A percentile compares a stretch with the other conserved stretches of the same genome.
Evolutionary conservation across 2,329 filamentous ascomycete species (phyloP).

Genomic region (Lachnellula suecica): DNA sequence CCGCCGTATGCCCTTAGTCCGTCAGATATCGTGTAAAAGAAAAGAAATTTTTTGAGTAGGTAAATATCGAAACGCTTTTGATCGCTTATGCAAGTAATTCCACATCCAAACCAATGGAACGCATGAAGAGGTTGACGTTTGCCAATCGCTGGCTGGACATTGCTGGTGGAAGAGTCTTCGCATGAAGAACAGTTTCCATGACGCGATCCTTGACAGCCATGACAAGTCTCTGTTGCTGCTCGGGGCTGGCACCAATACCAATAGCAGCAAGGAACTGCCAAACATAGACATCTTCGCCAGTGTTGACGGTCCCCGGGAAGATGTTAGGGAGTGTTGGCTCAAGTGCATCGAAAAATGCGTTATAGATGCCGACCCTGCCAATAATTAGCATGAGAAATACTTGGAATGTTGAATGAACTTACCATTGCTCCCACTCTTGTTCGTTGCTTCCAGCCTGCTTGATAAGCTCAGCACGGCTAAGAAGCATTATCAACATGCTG

Average conservation of each 20-base stretch:
- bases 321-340: conserved; percentile 82
- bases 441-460: conserved; percentile 76
- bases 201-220: conserved; percentile 97
- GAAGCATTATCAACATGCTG: conserved; percentile 87
- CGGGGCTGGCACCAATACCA: conserved; percentile 87
- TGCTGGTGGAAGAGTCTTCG: conserved; percentile 84
- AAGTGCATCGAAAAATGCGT: conserved; percentile 80
- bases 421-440: conserved; percentile 80
- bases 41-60: conserved; percentile 21
- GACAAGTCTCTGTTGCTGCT: conserved; percentile 93
- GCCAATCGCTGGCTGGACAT: conserved; percentile 81
- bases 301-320: conserved; percentile 88
- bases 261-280: conserved; percentile 98
- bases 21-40: conserved; percentile 18
- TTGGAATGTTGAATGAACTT: conserved; percentile 32
- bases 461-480: conserved; percentile 89
- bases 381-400: conserved; percentile 31
- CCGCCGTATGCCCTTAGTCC: conserved; percentile 12
- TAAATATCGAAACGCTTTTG: conserved; percentile 19
- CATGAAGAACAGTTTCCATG: conserved; percentile 87
- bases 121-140: conserved; percentile 98
- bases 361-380: conserved; percentile 72
- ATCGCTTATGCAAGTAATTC: conserved; percentile 51
- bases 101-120: conserved; percentile 96
- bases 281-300: conserved; percentile 91